phyloP scores from a whole-genome alignment of 371 early-diverging fungal species.

The Mortierella sp. region DNA sequence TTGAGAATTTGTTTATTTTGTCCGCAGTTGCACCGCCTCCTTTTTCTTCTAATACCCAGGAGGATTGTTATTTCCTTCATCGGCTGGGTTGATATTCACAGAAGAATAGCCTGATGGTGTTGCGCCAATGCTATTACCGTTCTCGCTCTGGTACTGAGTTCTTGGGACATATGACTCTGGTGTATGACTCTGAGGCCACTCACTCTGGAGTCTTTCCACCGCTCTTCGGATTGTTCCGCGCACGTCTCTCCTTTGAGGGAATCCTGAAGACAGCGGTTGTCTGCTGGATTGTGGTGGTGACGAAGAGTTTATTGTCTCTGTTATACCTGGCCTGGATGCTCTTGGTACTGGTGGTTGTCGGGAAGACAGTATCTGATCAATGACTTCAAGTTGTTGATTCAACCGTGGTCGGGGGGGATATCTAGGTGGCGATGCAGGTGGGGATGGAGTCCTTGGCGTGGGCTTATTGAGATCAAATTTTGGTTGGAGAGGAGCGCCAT shows the following conservation, averaged over 20 bases:
- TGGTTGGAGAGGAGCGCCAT: not conserved
- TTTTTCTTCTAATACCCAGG: no score
- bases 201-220: slow-evolving; percentile 42
- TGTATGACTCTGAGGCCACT: slow-evolving; percentile 39
- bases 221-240: slow-evolving; percentile 44
- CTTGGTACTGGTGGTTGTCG: not conserved
- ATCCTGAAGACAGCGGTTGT: not conserved
- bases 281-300: not conserved
- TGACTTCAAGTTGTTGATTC: slow-evolving; percentile 7
- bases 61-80: no score
- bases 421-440: not conserved
- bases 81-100: no score
- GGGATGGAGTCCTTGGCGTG: not conserved
- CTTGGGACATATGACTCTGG: slow-evolving; percentile 23
- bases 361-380: not conserved
- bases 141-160: slow-evolving; percentile 21
- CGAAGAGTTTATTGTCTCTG: not conserved
- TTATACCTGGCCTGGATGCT: not conserved
- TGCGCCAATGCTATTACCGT: not conserved
- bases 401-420: slow-evolving; percentile 33
- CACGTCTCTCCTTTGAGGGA: slow-evolving; percentile 29
- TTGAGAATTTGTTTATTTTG: no score
- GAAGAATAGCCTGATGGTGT: no score
- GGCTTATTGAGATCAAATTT: not conserved
- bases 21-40: no score